Evolutionary conservation across 164 flowering plant genomes (phyloP).

Genomic region (Tetracentron sinense): DNA sequence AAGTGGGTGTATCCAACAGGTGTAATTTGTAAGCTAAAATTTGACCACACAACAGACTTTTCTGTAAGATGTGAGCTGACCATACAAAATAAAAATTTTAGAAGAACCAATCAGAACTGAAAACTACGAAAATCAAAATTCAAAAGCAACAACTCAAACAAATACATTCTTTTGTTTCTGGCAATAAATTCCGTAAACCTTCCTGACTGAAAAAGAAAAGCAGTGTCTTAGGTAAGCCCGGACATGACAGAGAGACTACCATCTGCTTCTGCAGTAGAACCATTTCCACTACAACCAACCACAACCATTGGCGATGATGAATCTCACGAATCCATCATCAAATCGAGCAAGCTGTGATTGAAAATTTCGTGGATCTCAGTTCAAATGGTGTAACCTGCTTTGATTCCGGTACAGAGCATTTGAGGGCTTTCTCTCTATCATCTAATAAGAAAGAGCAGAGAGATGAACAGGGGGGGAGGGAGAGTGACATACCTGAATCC

Average conservation of each 20-base stretch:
- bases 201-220: slow-evolving; percentile 55
- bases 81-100: too few species aligned
- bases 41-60: too few species aligned
- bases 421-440: slow-evolving; percentile 8
- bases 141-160: too few species aligned
- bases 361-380: background rate
- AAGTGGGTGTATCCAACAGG: too few species aligned
- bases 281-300: slow-evolving; percentile 31
- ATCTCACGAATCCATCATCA: slow-evolving; percentile 67
- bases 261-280: slow-evolving; percentile 42
- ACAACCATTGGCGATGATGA: slow-evolving; percentile 31
- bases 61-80: too few species aligned
- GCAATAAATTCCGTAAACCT: slow-evolving; percentile 67
- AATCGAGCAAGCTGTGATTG: slow-evolving; percentile 29
- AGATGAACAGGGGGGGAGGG: too few species aligned
- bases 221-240: slow-evolving; percentile 69
- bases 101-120: too few species aligned
- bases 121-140: too few species aligned
- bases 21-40: too few species aligned
- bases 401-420: background rate
- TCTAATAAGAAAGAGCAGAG: background rate
- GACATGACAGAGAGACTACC: slow-evolving; percentile 40
- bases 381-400: background rate
- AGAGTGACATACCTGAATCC: too few species aligned
- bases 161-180: too few species aligned